A percentile compares a stretch with the other conserved stretches of the same genome.
Evolutionary conservation across 1,139 yeast species (phyloP).

Genomic region (Saccharomyces hybrid): DNA sequence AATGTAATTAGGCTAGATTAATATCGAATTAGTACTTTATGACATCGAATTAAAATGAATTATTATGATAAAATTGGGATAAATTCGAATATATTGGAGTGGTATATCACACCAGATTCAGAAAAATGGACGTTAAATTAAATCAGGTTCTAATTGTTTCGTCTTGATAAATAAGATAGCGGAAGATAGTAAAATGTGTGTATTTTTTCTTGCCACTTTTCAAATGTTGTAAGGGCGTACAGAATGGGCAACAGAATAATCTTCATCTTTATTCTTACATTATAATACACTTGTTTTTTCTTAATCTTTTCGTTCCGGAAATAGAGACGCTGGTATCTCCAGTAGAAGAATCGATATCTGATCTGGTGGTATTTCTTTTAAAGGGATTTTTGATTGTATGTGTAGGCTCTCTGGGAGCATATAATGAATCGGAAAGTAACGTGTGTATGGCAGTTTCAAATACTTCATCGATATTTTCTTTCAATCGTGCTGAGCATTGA

Average conservation of each 20-base stretch:
- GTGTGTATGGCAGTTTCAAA: slow-evolving; percentile 42
- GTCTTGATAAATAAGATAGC: neutral
- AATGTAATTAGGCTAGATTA: neutral
- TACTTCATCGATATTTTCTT: slow-evolving; percentile 58
- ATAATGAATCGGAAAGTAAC: slow-evolving; percentile 13
- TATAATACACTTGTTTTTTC: slow-evolving; percentile 9
- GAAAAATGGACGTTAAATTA: neutral
- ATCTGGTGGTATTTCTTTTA: slow-evolving; percentile 2
- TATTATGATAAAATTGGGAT: neutral
- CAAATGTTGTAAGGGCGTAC: neutral
- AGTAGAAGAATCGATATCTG: neutral
- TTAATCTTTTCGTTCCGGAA: slow-evolving; percentile 5
- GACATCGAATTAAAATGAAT: neutral
- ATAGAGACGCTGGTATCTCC: neutral
- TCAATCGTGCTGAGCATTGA: slow-evolving; percentile 70
- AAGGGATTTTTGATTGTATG: slow-evolving; percentile 11
- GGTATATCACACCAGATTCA: neutral
- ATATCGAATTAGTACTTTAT: neutral
- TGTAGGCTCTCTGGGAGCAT: slow-evolving; percentile 5
- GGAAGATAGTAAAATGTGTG: neutral
- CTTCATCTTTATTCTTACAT: slow-evolving; percentile 1
- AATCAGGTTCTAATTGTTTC: neutral
- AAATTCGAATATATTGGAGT: neutral
- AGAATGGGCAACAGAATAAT: neutral
- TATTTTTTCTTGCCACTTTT: neutral